Percentiles rank a stretch among this genome's conserved stretches.
These are phyloP conservation scores for Diaporthe velutina DNA, from an alignment of 2,329 filamentous ascomycete genomes.

Conservation along the genomic window DNA sequence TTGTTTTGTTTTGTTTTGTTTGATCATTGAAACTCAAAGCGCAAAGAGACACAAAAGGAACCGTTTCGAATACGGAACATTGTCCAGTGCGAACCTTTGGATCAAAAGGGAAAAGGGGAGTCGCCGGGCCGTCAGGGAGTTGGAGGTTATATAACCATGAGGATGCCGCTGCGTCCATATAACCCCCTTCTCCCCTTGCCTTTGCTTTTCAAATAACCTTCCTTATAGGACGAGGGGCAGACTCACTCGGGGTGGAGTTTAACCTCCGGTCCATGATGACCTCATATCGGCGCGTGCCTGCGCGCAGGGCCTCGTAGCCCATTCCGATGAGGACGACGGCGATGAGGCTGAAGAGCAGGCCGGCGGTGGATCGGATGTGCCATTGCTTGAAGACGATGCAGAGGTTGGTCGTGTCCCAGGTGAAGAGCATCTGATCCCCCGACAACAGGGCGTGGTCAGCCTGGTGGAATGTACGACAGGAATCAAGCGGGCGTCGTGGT, in stretches of 20 bases:
- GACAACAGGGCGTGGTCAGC: conserved; percentile 39
- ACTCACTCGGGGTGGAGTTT: conserved; percentile 68
- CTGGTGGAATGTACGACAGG: no score
- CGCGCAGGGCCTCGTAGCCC: conserved; percentile 92
- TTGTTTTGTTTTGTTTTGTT: conserved; percentile 8
- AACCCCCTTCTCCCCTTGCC: conserved; percentile 1
- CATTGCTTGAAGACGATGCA: conserved; percentile 96
- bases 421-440: conserved; percentile 88
- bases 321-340: conserved; percentile 86
- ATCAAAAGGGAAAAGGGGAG: background rate
- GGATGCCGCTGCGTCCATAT: background rate
- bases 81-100: conserved; percentile 13
- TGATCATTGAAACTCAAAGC: conserved; percentile 18
- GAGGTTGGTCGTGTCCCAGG: conserved; percentile 92
- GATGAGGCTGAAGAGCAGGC: conserved; percentile 85
- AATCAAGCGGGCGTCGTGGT: background rate
- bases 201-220: background rate
- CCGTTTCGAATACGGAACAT: conserved; percentile 25
- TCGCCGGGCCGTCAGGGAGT: background rate
- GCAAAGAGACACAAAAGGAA: conserved; percentile 13
- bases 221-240: conserved; percentile 35
- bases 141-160: background rate
- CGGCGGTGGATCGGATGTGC: conserved; percentile 82
- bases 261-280: conserved; percentile 60
- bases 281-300: conserved; percentile 83